phyloP scores from a whole-genome alignment of 345 rosid species.

The Eucalyptus globulus region DNA sequence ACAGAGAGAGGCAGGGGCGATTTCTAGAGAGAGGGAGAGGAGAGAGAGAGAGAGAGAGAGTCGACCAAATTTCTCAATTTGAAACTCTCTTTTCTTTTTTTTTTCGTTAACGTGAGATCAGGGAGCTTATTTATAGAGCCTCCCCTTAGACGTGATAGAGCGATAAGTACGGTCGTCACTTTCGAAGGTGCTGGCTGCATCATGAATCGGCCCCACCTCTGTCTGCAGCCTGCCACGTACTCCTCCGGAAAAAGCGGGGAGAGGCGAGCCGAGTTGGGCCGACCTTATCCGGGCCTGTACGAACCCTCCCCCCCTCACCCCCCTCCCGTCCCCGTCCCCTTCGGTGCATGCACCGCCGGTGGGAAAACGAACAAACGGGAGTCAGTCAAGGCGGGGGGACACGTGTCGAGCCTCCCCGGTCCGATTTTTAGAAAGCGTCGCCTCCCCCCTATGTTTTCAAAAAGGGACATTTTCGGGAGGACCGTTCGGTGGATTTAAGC shows the following conservation, averaged over 20 bases:
- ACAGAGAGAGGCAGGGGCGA: not conserved
- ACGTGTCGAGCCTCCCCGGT: not conserved
- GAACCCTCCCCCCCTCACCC: not conserved
- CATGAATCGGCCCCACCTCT: constrained; percentile 2
- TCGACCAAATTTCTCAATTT: not conserved
- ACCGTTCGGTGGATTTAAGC: not conserved
- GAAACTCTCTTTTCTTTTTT: not conserved
- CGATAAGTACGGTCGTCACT: constrained; percentile 73
- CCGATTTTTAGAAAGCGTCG: not conserved
- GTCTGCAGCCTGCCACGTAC: constrained; percentile 10
- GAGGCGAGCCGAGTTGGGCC: not conserved
- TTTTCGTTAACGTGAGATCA: accelerated
- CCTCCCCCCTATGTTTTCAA: not conserved
- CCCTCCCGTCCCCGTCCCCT: not conserved
- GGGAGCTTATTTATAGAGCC: not conserved
- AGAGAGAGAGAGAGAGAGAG: not conserved
- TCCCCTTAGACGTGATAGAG: not conserved
- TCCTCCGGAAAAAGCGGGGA: not conserved
- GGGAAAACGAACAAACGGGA: not conserved
- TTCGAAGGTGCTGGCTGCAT: constrained; percentile 1
- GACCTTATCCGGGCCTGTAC: not conserved
- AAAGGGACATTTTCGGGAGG: not conserved
- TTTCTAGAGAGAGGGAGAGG: not conserved
- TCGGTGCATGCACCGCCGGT: not conserved
- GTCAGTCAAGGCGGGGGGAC: not conserved